Base-by-base conservation (phyloP, 805 yeast genomes). In the Cyberlindnera bimundalis region DNA sequence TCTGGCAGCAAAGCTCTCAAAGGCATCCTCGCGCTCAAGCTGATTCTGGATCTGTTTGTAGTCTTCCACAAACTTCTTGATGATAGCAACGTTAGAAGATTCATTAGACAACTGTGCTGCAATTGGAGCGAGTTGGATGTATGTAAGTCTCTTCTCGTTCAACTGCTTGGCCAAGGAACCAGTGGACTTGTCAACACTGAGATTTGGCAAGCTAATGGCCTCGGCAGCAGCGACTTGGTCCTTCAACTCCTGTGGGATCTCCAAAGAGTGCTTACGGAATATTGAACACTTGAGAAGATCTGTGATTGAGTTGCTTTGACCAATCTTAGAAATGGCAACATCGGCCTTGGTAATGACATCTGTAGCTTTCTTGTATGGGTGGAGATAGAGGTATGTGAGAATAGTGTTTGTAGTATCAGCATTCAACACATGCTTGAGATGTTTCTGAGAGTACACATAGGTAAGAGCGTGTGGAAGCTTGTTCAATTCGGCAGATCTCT, bases 51-150 rank as follows among this genome's bases (percentile, higher is more conserved):
- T 33, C 39, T 39, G 18, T 29, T 40, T n/a, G 47, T 19, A 47
- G 24, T 37, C 26, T n/a, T 21, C 27, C 10, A 44, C 43, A 21
- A 44, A 47, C 30, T 32, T 16, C 15, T 29, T 33, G 26, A 41
- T 43, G 11, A 39, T 20, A 12, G 26, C 9, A 5, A 42, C 41
- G 33, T 23, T 35, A 10, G 33, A 29, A 14, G 29, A 8, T 16
- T 43, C 47, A 33, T 47, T 46, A 28, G 51, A 23, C 17, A 37
- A 43, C 30, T 41, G 51, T 32, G 42, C 40, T 12, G 47, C 52
- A 26, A 56, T 46, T 40, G 59, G 56, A n/a, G 40, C 39, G 18
- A 47, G 28, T 26, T 42, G 46, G 18, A 62, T 27, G 33, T 62
- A 63, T 10, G 40, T 29, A 31, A 36, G 35, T 41, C 54, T 49